A percentile compares a stretch with the other conserved stretches of the same genome.
These are phyloP conservation scores for Phytopythium cucurbitacearum DNA, from an alignment of 352 stramenopile species.

Conservation along the genomic window DNA sequence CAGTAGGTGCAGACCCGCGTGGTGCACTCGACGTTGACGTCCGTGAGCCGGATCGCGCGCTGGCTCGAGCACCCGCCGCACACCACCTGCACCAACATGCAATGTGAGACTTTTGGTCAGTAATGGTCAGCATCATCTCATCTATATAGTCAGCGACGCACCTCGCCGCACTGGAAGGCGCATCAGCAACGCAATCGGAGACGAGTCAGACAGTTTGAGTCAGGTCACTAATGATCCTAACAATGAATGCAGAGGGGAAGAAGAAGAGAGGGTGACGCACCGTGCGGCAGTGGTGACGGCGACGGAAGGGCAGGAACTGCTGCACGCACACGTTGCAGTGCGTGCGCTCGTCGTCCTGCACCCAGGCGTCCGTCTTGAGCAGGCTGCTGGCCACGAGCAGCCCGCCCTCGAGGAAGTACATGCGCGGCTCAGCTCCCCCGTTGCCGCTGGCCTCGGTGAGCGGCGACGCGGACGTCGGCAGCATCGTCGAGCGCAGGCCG, in stretches of 20 bases:
- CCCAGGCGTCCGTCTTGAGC: conserved; percentile 61
- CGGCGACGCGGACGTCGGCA: no score
- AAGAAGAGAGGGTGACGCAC: conserved; percentile 10
- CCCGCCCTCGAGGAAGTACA: conserved; percentile 76
- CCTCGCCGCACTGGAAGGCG: conserved; percentile 47
- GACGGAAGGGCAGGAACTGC: conserved; percentile 76
- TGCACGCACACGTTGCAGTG: conserved; percentile 82
- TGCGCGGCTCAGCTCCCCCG: conserved; percentile 24
- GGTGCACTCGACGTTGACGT: conserved; percentile 75
- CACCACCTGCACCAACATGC: conserved; percentile 20
- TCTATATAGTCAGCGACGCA: conserved; percentile 1
- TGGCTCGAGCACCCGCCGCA: conserved; percentile 71
- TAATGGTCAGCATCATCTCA: no score
- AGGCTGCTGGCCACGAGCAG: conserved; percentile 68
- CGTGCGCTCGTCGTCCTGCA: conserved; percentile 61
- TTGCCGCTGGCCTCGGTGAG: no score
- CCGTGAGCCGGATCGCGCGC: conserved; percentile 63
- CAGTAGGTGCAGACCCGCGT: conserved; percentile 81
- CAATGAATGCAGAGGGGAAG: no score
- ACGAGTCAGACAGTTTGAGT: neutral
- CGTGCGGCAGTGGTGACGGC: conserved; percentile 75
- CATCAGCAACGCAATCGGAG: neutral
- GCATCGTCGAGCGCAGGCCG: no score
- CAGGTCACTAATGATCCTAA: no score
- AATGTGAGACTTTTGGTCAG: neutral